These are phyloP conservation scores for Dendrobium chrysotoxum DNA, from an alignment of 106 monocot genomes.

Conservation along the genomic window DNA sequence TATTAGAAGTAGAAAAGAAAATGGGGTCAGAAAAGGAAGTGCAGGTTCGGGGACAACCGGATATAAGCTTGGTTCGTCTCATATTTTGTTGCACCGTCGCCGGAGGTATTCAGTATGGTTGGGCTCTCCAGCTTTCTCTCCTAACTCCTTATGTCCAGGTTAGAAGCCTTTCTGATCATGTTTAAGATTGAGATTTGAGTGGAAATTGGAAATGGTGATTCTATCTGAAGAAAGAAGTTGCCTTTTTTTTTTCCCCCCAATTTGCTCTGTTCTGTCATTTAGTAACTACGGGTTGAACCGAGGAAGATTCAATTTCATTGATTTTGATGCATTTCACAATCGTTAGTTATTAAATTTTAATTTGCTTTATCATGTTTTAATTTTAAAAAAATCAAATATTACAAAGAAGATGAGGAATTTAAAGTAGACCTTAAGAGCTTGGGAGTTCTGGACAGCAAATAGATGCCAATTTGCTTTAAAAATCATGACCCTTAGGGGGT, in stretches of 20 bases:
- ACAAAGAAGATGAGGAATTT: too few relatives aligned
- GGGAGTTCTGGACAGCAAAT: too few relatives aligned
- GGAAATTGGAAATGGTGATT: too few relatives aligned
- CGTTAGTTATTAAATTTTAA: too few relatives aligned
- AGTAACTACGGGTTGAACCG: not conserved
- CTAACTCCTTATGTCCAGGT: conserved; percentile 37
- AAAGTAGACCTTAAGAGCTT: too few relatives aligned
- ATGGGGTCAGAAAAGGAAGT: not conserved
- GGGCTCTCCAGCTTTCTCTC: conserved; percentile 34
- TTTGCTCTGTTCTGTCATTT: too few relatives aligned
- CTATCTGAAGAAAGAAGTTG: too few relatives aligned
- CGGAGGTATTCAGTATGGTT: conserved; percentile 28
- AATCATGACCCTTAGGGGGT: too few relatives aligned
- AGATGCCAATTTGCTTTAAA: too few relatives aligned
- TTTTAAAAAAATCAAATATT: too few relatives aligned
- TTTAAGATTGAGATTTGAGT: not conserved
- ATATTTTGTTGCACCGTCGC: conserved; percentile 19
- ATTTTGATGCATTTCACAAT: not conserved
- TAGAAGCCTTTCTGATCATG: not conserved
- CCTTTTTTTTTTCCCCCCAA: too few relatives aligned
- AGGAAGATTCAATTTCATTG: not conserved
- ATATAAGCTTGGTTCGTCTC: conserved; percentile 9
- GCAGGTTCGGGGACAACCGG: not conserved
- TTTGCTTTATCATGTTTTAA: too few relatives aligned
- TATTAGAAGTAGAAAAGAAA: not conserved